phyloP scores from a whole-genome alignment of 495 filamentous ascomycete genomes.

The Daldinia vernicosa region DNA sequence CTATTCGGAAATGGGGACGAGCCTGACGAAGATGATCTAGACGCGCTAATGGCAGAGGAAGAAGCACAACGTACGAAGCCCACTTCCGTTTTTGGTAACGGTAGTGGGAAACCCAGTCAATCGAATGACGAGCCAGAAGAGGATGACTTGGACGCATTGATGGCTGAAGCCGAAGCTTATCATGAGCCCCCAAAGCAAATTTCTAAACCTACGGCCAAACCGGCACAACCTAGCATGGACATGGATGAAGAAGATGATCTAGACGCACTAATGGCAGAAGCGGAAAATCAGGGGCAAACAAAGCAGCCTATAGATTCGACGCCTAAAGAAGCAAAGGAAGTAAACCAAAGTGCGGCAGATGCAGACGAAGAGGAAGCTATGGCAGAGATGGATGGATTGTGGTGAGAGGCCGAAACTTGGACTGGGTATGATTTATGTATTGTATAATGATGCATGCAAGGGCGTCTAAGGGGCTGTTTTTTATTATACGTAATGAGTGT shows the following conservation, averaged over 20 bases:
- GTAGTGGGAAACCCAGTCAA: neutral
- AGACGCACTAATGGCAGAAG: slow-evolving; percentile 60
- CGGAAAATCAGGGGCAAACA: slow-evolving; percentile 40
- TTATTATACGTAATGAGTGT: neutral
- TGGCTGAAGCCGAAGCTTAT: slow-evolving; percentile 58
- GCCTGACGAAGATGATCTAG: slow-evolving; percentile 60
- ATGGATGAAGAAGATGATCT: slow-evolving; percentile 54
- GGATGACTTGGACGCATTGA: slow-evolving; percentile 63
- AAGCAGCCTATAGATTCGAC: slow-evolving; percentile 6
- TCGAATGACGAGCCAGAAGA: slow-evolving; percentile 49
- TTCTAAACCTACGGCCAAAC: slow-evolving; percentile 17
- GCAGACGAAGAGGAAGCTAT: slow-evolving; percentile 73
- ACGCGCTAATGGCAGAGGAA: slow-evolving; percentile 60
- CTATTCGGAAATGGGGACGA: slow-evolving; percentile 46
- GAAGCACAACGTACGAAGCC: slow-evolving; percentile 46
- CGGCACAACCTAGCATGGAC: slow-evolving; percentile 13
- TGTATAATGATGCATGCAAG: slow-evolving; percentile 4
- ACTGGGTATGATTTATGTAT: slow-evolving; percentile 2
- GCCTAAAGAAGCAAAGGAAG: slow-evolving; percentile 22
- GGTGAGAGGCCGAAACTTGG: slow-evolving; percentile 50
- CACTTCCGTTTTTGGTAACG: slow-evolving; percentile 49
- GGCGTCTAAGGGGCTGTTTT: slow-evolving; percentile 2
- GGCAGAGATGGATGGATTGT: slow-evolving; percentile 70
- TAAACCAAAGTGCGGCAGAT: slow-evolving; percentile 41
- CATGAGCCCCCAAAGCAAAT: slow-evolving; percentile 12